Evolutionary conservation across 768 basidiomycete genomes (phyloP), one percentile per base, ranked within the genome.

Genomic region (Naganishia kalamii): DNA sequence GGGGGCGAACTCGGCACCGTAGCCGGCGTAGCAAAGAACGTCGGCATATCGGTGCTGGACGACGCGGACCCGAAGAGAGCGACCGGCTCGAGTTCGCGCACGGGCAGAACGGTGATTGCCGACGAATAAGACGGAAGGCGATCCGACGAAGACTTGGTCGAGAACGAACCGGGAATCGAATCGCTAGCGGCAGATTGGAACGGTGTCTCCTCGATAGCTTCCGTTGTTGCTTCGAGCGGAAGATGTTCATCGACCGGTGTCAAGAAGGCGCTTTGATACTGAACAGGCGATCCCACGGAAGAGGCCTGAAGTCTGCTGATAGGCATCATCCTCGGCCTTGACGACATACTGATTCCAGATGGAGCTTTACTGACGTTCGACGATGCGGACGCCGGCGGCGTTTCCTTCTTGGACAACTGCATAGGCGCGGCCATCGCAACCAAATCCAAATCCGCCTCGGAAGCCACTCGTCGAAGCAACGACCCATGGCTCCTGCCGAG

Each of bases 361-460:
- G n/a, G n/a, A n/a, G n/a, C 37, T 40, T 40, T 40, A 17, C 37
- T 40, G 37, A 40, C 37, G 37, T 8, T 17, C 37, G 37, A 40
- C 37, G 37, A 40, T 8, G 8, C 37, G 37, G 37, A n/a, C 29
- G 15, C 1, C 1, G 11, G 19, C 15, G 32, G n/a, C 19, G 5
- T 52, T 35, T 8, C 6, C 13, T 19, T 29, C 17, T 21, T 19
- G 30, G 51, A 40, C 37, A 40, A 17, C 8, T 40, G 10, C 37
- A 40, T 40, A 8, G 6, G 49, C 7, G 27, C 32, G 3, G 51
- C 51, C 4, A 35, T 21, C 1, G 51, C 32, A 33, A 32, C 60
- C n/a, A 66, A 17, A 15, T 62, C 50, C 30, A 67, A 19, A 51
- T 67, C 66, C 43, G 66, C 66, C 35, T 67, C 66, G 43, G 66